A percentile compares a stretch with the other conserved stretches of the same genome.
Conservation (phyloP, 768 basidiomycete genomes). For the Amylocystis lapponica region DNA sequence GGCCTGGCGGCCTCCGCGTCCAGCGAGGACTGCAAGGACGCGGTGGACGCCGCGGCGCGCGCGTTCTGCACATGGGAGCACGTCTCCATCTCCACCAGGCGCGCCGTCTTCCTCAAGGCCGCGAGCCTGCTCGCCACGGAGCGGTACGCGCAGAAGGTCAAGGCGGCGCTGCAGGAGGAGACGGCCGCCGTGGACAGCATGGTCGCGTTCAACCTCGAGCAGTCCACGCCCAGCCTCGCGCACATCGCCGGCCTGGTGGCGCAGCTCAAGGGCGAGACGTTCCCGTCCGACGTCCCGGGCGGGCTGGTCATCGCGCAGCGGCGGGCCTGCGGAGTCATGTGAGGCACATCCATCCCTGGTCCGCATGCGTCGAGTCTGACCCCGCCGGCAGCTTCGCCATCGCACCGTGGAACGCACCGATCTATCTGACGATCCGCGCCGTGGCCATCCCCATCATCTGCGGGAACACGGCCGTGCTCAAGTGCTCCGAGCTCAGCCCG, state of each 20-base stretch:
- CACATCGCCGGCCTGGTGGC: conserved; percentile 30
- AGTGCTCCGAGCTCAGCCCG: conserved; percentile 47
- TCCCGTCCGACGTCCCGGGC: conserved; percentile 39
- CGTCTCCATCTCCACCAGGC: conserved; percentile 28
- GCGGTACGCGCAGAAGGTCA: conserved; percentile 32
- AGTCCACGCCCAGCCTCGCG: conserved; percentile 22
- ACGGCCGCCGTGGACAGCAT: conserved; percentile 27
- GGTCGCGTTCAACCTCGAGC: conserved; percentile 21
- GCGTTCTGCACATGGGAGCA: conserved; percentile 47
- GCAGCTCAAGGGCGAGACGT: conserved; percentile 38
- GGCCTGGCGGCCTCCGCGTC: conserved; percentile 41
- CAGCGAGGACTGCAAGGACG: conserved; percentile 22
- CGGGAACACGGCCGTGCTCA: conserved; percentile 51
- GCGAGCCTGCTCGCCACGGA: conserved; percentile 41
- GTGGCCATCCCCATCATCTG: conserved; percentile 45
- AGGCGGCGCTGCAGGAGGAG: conserved; percentile 32
- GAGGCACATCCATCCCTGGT: too few relatives aligned
- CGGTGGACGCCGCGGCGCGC: conserved; percentile 38
- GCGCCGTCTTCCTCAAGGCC: conserved; percentile 43
- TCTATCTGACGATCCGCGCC: conserved; percentile 40
- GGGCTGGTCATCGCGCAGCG: conserved; percentile 39
- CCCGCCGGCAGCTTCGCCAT: too few relatives aligned
- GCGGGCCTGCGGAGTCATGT: too few relatives aligned
- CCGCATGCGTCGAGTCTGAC: too few relatives aligned
- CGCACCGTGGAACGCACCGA: conserved; percentile 55